Evolutionary conservation across 2,329 filamentous ascomycete species (phyloP), one percentile per base, ranked within the genome.

Genomic region (Trichoderma guizhouense): DNA sequence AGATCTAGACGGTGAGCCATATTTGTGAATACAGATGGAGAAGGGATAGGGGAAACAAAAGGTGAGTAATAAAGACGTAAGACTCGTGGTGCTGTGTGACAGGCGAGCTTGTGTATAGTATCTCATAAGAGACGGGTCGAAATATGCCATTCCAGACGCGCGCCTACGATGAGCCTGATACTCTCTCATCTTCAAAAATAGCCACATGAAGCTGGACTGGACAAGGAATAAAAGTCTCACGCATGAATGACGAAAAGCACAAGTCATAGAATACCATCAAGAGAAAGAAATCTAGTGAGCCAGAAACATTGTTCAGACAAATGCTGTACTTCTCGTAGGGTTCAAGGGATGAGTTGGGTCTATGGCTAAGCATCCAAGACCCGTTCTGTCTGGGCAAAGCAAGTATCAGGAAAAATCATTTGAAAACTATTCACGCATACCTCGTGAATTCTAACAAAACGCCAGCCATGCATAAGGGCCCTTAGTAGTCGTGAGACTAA

Each of bases 351-450:
- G 12, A n/a, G 63, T 11, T 30, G 39, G 15, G 28, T 28, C 51
- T 24, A 39, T 26, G 51, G 24, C 18, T 24, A 57, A 21, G 15
- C 30, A 39, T 39, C 36, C 34, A 58, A 68, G 34, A 15, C 12
- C 11, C 58, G 53, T 21, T 7, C 2, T 12, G 26, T 9, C n/a
- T 43, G 24, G 18, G 32, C 28, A 21, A 34, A 60, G 57, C 57
- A 60, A 53, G 6, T 60, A 60, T 34, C 57, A 21, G 36, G 39
- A 34, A 24, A 69, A 61, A 72, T 32, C 43, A 61, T 73, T 69
- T 69, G 76, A 73, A 76, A 78, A 74, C 64, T 73, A 75, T 78
- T 75, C 78, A 79, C 78, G 77, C 78, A 78, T 79, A 79, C 77
- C 76, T 79, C 77, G 77, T 79, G 77, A 76, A 77, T 76, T 69